Evolutionary conservation across 2,329 filamentous ascomycete species (phyloP), one percentile per base, ranked within the genome.

Genomic region (Diaporthe ilicicola): DNA sequence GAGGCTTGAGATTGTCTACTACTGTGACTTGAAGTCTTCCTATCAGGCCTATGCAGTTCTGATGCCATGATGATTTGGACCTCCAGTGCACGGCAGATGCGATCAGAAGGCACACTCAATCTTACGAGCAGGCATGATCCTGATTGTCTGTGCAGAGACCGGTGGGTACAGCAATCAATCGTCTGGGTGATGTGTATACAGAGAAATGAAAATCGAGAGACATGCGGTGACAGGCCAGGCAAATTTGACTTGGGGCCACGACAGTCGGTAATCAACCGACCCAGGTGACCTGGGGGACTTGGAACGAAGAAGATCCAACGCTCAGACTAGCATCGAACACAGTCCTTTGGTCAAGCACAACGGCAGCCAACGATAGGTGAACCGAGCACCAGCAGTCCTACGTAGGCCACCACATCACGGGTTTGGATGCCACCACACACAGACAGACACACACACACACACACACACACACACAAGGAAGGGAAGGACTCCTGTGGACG

Each of bases 51-150:
- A 27, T 19, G 56, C 56, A 34, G 44, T 34, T 10, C 34, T 34
- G 29, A 15, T 62, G 56, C 42, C 13, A 48, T 48, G 56, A 46
- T 46, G 39, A 61, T 17, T 19, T 32, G 55, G 55, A 32, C 55
- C 32, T 39, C 27, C 56, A 32, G 39, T 32, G 68, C 50, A 66
- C 59, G n/a, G 68, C 68, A 70, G 59, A 66, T 44, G 37, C 29
- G n/a, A 53, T 53, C 32, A 53, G 32, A 62, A 24, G 51, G n/a
- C 67, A 51, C 50, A 37, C 62, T 51, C 53, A 69, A 56, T 69
- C 50, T 71, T 55, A 46, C 9, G 42, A 56, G 54, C 70, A 71
- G 50, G 70, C 70, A 71, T 71, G n/a, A 69, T 67, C 69, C 70
- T 51, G 55, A 69, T 64, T 29, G 55, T 55, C 48, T 46, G 42